These are phyloP conservation scores for Cutaneotrichosporon spelunceum DNA, from an alignment of 1,284 basidiomycete genomes.

Conservation along the genomic window DNA sequence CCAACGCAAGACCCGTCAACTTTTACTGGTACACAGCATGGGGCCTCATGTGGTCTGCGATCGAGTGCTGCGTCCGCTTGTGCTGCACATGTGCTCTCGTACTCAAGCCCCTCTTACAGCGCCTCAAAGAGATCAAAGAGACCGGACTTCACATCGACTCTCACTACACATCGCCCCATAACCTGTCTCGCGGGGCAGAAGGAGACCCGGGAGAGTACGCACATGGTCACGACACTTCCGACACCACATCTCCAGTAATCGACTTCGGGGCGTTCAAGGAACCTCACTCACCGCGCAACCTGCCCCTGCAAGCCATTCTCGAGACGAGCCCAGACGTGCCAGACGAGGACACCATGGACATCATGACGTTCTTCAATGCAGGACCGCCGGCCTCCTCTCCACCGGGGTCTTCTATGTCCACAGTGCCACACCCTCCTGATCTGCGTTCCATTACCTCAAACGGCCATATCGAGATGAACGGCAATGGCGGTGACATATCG, in stretches of 20 bases:
- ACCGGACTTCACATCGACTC: neutral
- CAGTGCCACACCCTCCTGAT: neutral
- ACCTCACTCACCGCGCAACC: slow-evolving; percentile 16
- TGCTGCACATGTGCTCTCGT: slow-evolving; percentile 48
- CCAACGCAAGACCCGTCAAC: slow-evolving; percentile 27
- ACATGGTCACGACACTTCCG: neutral
- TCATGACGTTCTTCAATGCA: slow-evolving; percentile 38
- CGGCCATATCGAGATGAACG: neutral
- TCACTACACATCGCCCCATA: neutral
- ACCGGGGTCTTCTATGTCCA: neutral
- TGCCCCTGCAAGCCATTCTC: slow-evolving; percentile 27
- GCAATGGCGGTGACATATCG: neutral
- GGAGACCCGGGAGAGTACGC: neutral
- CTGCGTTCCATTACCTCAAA: neutral
- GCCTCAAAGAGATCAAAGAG: slow-evolving; percentile 19
- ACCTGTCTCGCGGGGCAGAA: neutral
- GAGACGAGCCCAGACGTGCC: slow-evolving; percentile 19
- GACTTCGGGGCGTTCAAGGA: neutral
- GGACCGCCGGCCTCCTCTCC: slow-evolving; percentile 24
- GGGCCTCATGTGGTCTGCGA: slow-evolving; percentile 47
- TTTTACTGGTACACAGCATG: slow-evolving; percentile 44
- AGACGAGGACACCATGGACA: slow-evolving; percentile 35
- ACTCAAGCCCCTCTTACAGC: slow-evolving; percentile 48
- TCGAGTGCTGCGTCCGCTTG: slow-evolving; percentile 48
- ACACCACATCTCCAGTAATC: neutral